Conservation (phyloP, 768 basidiomycete genomes). For the Calvatia gigantea region DNA sequence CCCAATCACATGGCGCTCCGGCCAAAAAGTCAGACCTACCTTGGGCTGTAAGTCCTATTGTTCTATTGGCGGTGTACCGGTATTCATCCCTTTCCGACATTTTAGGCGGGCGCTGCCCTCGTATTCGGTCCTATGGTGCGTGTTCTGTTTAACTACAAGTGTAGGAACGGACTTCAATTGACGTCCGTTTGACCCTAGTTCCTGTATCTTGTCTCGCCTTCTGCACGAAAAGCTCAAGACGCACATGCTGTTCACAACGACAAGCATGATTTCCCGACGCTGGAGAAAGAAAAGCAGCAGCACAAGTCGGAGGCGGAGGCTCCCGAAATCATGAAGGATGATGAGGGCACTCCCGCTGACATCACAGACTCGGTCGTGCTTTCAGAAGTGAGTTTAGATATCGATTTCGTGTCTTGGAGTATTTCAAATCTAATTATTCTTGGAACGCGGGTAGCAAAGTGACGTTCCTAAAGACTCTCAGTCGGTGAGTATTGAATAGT, state of each 20-base stretch:
- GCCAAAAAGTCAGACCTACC: slow-evolving; percentile 36
- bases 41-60: slow-evolving; percentile 36
- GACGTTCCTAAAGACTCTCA: slow-evolving; percentile 26
- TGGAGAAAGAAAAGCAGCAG: slow-evolving; percentile 19
- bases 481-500: slow-evolving; percentile 17
- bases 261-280: slow-evolving; percentile 28
- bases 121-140: slow-evolving; percentile 40
- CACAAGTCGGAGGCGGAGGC: slow-evolving; percentile 15
- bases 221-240: slow-evolving; percentile 30
- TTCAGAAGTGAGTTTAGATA: slow-evolving; percentile 25
- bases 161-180: neutral
- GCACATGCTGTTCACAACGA: slow-evolving; percentile 29
- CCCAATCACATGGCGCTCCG: slow-evolving; percentile 30
- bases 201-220: slow-evolving; percentile 39
- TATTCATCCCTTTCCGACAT: slow-evolving; percentile 2
- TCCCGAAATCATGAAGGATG: slow-evolving; percentile 32
- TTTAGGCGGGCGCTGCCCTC: slow-evolving; percentile 37
- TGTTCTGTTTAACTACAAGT: neutral
- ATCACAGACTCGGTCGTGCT: slow-evolving; percentile 28
- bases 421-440: slow-evolving; percentile 3
- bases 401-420: neutral
- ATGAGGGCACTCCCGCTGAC: slow-evolving; percentile 36
- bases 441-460: slow-evolving; percentile 17
- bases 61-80: slow-evolving; percentile 10
- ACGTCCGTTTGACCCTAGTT: slow-evolving; percentile 23